Conservation (phyloP, 164 flowering plant species). For the Santalum album region DNA sequence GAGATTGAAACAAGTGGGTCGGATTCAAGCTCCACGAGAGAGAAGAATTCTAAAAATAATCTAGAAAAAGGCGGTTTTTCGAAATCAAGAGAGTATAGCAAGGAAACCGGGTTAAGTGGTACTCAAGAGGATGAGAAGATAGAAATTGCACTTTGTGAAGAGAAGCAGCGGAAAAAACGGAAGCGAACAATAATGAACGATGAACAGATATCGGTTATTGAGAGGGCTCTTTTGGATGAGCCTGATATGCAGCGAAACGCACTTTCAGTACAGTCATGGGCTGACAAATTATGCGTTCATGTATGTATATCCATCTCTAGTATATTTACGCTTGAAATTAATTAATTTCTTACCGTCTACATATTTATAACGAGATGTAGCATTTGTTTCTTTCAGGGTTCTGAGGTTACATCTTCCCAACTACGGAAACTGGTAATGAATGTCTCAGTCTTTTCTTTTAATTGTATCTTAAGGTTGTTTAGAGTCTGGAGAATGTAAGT, state of each 20-base stretch:
- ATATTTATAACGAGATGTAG: background rate
- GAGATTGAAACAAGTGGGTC: slow-evolving; percentile 70
- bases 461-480: background rate
- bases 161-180: slow-evolving; percentile 66
- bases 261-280: slow-evolving; percentile 63
- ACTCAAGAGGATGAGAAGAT: slow-evolving; percentile 38
- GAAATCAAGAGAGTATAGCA: slow-evolving; percentile 19
- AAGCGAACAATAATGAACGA: slow-evolving; percentile 90
- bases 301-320: slow-evolving; percentile 30
- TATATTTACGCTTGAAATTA: background rate
- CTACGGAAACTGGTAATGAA: slow-evolving; percentile 83
- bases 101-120: slow-evolving; percentile 29
- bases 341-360: background rate
- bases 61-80: slow-evolving; percentile 27
- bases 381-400: slow-evolving; percentile 53
- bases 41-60: slow-evolving; percentile 33
- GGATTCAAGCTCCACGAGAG: slow-evolving; percentile 49
- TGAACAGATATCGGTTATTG: slow-evolving; percentile 56
- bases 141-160: slow-evolving; percentile 39
- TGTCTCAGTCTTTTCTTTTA: background rate
- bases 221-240: slow-evolving; percentile 73
- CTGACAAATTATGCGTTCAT: slow-evolving; percentile 64
- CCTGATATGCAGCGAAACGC: slow-evolving; percentile 91
- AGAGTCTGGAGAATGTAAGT: background rate
- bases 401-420: slow-evolving; percentile 78